A percentile compares a stretch with the other conserved stretches of the same genome.
phyloP scores from a whole-genome alignment of 495 filamentous ascomycete genomes.

The Parathielavia hyrcaniae region DNA sequence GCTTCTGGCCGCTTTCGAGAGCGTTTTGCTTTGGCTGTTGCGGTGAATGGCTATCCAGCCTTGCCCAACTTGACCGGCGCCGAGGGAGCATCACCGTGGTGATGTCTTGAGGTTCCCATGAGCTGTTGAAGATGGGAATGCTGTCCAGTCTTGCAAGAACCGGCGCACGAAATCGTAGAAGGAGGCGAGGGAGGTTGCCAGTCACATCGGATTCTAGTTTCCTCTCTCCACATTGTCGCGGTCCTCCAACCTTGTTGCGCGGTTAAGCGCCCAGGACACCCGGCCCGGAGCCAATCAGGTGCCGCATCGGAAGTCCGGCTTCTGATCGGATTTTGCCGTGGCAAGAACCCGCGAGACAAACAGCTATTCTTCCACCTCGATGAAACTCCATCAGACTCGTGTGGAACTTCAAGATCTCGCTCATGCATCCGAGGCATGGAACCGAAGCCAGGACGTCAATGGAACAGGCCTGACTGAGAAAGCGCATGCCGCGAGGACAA shows the following conservation, averaged over 20 bases:
- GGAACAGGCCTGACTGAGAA: not conserved
- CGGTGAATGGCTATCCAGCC: not conserved
- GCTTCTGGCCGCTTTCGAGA: not conserved
- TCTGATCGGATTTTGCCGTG: not conserved
- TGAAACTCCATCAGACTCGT: not conserved
- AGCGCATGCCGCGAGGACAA: not conserved
- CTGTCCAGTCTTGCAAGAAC: not conserved
- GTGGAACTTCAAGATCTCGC: not conserved
- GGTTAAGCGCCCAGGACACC: conserved; percentile 21
- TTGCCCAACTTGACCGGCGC: not conserved
- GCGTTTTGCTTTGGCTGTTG: not conserved
- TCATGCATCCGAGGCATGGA: not conserved
- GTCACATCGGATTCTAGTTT: conserved; percentile 3
- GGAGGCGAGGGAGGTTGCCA: not conserved
- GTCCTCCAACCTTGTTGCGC: conserved; percentile 20
- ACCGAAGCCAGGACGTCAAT: not conserved
- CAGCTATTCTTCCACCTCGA: not conserved
- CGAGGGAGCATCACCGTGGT: no score
- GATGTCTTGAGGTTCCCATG: not conserved
- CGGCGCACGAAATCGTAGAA: not conserved
- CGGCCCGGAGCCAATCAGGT: conserved; percentile 12
- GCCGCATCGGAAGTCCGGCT: conserved; percentile 6
- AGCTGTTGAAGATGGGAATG: not conserved
- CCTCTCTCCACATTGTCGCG: conserved; percentile 6
- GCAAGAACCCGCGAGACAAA: not conserved